Conservation (phyloP, 139 green algal genomes). For the Ettlia oleoabundans region DNA sequence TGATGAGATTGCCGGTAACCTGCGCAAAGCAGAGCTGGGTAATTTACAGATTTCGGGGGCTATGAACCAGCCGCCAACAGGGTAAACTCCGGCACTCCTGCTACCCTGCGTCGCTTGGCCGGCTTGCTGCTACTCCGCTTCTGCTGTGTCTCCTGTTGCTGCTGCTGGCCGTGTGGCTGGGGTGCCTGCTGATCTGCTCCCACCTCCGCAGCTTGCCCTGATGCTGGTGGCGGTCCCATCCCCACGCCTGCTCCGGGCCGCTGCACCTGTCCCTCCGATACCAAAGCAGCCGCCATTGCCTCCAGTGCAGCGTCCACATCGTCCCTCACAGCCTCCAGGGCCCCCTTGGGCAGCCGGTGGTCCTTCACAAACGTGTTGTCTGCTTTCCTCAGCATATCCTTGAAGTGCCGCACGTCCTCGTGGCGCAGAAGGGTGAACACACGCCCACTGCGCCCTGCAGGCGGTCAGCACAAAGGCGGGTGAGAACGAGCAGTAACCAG, state of each 20-base stretch:
- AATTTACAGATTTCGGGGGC: not conserved
- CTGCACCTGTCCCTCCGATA: not conserved
- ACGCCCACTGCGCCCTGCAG: constrained; percentile 41
- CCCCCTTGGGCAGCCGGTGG: constrained; percentile 48
- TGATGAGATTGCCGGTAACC: too few species aligned
- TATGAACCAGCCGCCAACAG: too few species aligned
- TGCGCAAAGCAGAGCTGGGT: not conserved
- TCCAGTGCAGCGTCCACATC: constrained; percentile 28
- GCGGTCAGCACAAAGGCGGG: not conserved
- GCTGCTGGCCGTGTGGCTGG: not conserved
- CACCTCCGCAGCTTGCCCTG: not conserved
- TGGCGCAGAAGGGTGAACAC: constrained; percentile 81
- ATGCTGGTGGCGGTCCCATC: not conserved
- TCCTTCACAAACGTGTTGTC: constrained; percentile 86
- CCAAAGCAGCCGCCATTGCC: constrained; percentile 11
- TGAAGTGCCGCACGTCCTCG: constrained; percentile 91
- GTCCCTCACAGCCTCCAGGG: constrained; percentile 35
- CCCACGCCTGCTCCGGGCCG: not conserved
- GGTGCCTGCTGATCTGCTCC: not conserved
- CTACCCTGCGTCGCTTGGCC: constrained; percentile 16
- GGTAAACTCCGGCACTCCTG: constrained; percentile 16
- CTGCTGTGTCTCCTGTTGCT: not conserved
- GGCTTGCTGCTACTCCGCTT: not conserved
- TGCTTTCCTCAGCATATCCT: constrained; percentile 81
- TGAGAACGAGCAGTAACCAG: not conserved